These are phyloP conservation scores for Purpureocillium takamizusanense DNA, from an alignment of 2,329 filamentous ascomycete genomes.

Conservation along the genomic window DNA sequence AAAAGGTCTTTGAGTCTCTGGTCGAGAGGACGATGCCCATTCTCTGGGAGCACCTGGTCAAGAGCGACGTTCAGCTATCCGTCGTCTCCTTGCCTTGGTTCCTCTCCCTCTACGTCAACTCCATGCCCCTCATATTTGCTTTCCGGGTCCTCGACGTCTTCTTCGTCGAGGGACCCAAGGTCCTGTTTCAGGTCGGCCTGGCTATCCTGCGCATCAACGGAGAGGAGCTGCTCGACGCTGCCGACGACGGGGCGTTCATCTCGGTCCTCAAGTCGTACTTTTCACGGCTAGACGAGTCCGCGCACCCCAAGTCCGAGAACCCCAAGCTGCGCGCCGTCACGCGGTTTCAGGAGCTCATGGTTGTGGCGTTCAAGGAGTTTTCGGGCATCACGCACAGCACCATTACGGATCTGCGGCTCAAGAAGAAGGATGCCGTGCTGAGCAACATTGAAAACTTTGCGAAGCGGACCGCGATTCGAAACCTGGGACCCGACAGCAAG, in stretches of 20 bases:
- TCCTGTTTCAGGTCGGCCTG: constrained; percentile 90
- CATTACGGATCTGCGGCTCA: constrained; percentile 78
- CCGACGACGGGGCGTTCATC: constrained; percentile 94
- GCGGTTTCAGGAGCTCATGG: constrained; percentile 95
- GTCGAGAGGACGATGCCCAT: constrained; percentile 99
- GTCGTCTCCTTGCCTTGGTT: constrained; percentile 98
- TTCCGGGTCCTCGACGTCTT: constrained; percentile 96
- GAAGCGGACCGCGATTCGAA: constrained; percentile 91
- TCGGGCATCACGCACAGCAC: constrained; percentile 89
- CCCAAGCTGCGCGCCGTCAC: constrained; percentile 90
- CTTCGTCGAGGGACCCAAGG: constrained; percentile 95
- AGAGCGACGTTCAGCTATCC: constrained; percentile 92
- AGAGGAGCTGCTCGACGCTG: constrained; percentile 85
- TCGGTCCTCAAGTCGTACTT: constrained; percentile 95
- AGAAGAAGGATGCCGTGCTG: constrained; percentile 89
- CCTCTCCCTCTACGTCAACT: constrained; percentile 96
- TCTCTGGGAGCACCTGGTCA: constrained; percentile 95
- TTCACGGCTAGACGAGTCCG: constrained; percentile 83
- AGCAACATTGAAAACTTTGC: constrained; percentile 96
- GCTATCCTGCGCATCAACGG: constrained; percentile 97
- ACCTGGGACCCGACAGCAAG: constrained; percentile 93
- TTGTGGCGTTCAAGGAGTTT: constrained; percentile 98
- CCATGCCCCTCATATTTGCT: constrained; percentile 95
- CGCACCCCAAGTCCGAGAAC: constrained; percentile 91
- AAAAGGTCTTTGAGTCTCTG: constrained; percentile 92